Evolutionary conservation across 2,329 filamentous ascomycete genomes (phyloP).

Genomic region (Graphium sp.): DNA sequence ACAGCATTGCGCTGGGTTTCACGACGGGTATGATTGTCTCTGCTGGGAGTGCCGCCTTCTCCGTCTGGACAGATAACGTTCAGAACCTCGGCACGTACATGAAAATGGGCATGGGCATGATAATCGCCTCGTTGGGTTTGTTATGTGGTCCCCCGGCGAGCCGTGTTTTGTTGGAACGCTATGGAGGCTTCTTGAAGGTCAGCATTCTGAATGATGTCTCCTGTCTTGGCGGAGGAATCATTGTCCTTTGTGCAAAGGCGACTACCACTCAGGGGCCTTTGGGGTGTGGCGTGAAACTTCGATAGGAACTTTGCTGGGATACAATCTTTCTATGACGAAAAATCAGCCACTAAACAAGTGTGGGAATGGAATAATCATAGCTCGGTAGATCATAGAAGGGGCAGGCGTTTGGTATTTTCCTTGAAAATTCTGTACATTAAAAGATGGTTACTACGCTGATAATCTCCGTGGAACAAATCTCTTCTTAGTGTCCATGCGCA

Average conservation of each 20-base stretch:
- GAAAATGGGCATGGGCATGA: conserved; percentile 29
- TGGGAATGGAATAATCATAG: too few species aligned
- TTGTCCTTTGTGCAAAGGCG: conserved; percentile 7
- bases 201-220: conserved; percentile 9
- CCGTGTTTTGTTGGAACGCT: conserved; percentile 17
- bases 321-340: too few species aligned
- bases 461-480: too few species aligned
- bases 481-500: too few species aligned
- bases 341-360: too few species aligned
- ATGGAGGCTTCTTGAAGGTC: conserved; percentile 12
- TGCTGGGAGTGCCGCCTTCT: conserved; percentile 23
- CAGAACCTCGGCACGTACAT: conserved; percentile 37
- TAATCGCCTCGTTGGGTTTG: conserved; percentile 19
- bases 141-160: conserved; percentile 20
- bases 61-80: conserved; percentile 23
- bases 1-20: conserved; percentile 51
- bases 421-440: too few species aligned
- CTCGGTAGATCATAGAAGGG: too few species aligned
- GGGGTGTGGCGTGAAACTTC: too few species aligned
- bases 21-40: conserved; percentile 28
- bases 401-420: too few species aligned
- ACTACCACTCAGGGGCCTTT: conserved; percentile 7
- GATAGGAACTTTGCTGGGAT: too few species aligned
- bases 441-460: too few species aligned
- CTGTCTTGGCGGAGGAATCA: conserved; percentile 6